These are phyloP conservation scores for Diutina rugosa DNA, from an alignment of 1,139 yeast species.

Conservation along the genomic window DNA sequence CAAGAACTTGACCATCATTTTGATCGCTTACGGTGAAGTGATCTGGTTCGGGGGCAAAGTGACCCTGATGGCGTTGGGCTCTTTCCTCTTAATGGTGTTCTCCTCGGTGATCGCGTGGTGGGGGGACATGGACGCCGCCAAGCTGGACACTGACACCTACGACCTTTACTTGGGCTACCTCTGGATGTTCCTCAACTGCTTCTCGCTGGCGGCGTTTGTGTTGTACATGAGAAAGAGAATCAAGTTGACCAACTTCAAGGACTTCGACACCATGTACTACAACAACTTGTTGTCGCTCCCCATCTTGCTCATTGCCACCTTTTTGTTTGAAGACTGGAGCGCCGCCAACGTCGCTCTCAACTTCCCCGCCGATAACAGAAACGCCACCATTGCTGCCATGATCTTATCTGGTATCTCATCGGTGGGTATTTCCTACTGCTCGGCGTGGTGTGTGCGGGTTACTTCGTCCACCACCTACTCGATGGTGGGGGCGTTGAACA, in stretches of 20 bases:
- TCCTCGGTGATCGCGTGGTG: constrained; percentile 90
- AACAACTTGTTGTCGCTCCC: constrained; percentile 91
- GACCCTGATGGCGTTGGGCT: constrained; percentile 78
- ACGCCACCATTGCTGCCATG: constrained; percentile 68
- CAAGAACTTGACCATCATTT: constrained; percentile 90
- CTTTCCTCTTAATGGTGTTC: constrained; percentile 82
- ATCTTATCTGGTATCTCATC: constrained; percentile 85
- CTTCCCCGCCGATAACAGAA: constrained; percentile 64
- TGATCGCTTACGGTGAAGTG: constrained; percentile 97
- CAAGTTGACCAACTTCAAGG: constrained; percentile 91
- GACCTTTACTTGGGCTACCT: constrained; percentile 71
- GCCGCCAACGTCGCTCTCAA: constrained; percentile 57
- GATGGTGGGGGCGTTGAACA: constrained; percentile 98
- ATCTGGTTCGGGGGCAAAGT: constrained; percentile 94
- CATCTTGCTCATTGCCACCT: constrained; percentile 61
- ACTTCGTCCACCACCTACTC: constrained; percentile 97
- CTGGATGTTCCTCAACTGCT: constrained; percentile 94
- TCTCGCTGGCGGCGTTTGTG: constrained; percentile 88
- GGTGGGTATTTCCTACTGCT: constrained; percentile 93
- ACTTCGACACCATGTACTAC: constrained; percentile 97
- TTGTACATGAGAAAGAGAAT: constrained; percentile 94
- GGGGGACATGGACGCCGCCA: constrained; percentile 53
- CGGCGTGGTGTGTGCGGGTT: constrained; percentile 99
- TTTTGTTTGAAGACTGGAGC: constrained; percentile 88
- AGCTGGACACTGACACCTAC: constrained; percentile 16